Evolutionary conservation across 768 basidiomycete genomes (phyloP).

Genomic region (Amanita exitialis): DNA sequence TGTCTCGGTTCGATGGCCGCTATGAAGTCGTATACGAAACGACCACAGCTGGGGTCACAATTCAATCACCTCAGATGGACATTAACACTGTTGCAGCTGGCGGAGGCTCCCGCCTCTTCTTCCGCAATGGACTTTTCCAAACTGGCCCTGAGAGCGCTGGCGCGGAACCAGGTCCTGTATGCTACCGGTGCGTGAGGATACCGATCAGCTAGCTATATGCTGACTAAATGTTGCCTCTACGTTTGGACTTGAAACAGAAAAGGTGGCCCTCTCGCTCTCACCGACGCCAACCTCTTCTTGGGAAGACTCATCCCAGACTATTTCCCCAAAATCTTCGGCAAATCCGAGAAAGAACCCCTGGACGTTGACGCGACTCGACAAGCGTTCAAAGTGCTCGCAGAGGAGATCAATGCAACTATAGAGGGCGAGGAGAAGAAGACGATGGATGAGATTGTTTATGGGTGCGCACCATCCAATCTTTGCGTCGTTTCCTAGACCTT

Average conservation of each 20-base stretch:
- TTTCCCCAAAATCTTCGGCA: conserved; percentile 94
- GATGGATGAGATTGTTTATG: conserved; percentile 84
- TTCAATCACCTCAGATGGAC: conserved; percentile 88
- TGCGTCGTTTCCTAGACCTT: neutral
- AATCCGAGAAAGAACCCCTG: conserved; percentile 75
- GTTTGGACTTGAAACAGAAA: conserved; percentile 38
- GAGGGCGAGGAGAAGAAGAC: conserved; percentile 37
- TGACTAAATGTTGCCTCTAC: neutral
- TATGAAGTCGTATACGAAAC: conserved; percentile 95
- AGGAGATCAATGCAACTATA: conserved; percentile 55
- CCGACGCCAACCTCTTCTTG: conserved; percentile 86
- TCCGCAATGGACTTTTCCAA: conserved; percentile 82
- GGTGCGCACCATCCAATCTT: conserved; percentile 32
- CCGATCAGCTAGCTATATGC: neutral
- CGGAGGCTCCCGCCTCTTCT: conserved; percentile 83
- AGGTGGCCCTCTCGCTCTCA: conserved; percentile 85
- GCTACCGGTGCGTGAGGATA: conserved; percentile 56
- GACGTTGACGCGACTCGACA: conserved; percentile 60
- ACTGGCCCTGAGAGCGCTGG: conserved; percentile 92
- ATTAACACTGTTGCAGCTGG: conserved; percentile 97
- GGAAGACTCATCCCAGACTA: conserved; percentile 84
- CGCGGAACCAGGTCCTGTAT: conserved; percentile 88
- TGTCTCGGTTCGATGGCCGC: conserved; percentile 83
- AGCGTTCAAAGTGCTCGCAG: conserved; percentile 59
- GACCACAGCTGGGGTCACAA: conserved; percentile 88